Evolutionary conservation across 2,329 filamentous ascomycete species (phyloP), one percentile per base, ranked within the genome.

Genomic region (Fusarium solani-melongenae): DNA sequence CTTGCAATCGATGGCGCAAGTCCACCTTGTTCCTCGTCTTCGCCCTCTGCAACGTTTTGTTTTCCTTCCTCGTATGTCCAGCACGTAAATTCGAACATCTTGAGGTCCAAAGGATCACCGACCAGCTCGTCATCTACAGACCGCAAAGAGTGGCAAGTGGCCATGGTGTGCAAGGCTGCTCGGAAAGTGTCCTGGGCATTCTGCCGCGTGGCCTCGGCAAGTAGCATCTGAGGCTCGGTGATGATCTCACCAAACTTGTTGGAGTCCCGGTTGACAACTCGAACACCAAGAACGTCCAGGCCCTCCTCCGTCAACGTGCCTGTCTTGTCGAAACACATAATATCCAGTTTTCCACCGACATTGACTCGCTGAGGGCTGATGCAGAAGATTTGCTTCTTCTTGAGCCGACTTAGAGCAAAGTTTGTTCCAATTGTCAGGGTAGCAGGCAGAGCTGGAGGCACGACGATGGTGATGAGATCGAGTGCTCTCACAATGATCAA

Each of bases 301-400:
- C 96, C 96, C 81, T 99, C 96, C 82, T 98, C 96, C 0, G 96
- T 99, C 62, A 99, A 85, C 0, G 96, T 99, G n/a, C 96, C 96
- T 1, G 96, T 99, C 84, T 99, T 99, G 84, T 99, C 96, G 74
- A 99, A 99, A 82, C 96, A 98, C 84, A 99, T 93, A 12, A 98
- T 90, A 79, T 99, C 96, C 5, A 99, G 85, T 82, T 98, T 98
- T 58, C 97, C 96, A 17, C 94, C 96, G 7, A 99, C 95, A 78
- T 98, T 99, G 65, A 99, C 96, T 77, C 96, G 90, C 79, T 99
- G 96, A 0, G 97, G 96, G 75, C 96, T 98, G 78, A 98, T 99
- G 79, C 96, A 99, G 80, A 98, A 99, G 39, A 99, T 98, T 49
- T 95, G 89, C 81, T 97, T 95, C 72, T 92, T 90, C 83, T 95